Conservation (phyloP, 352 stramenopile genomes). For the Globisporangium alternatum region DNA sequence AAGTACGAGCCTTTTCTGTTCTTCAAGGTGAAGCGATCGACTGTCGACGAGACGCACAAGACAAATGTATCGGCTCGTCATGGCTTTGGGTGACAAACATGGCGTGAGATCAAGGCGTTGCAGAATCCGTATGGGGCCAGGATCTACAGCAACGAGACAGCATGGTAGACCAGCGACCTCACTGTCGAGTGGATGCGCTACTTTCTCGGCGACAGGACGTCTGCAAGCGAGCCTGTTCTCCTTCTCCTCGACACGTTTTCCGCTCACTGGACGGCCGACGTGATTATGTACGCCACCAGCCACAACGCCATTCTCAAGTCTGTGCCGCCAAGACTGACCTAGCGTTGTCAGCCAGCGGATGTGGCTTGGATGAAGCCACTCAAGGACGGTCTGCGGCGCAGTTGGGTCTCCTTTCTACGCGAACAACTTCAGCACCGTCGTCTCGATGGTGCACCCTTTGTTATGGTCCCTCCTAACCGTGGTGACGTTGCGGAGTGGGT, state of each 20-base stretch:
- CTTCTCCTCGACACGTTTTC: slow-evolving; percentile 30
- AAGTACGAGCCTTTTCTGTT: not conserved
- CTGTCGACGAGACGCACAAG: not conserved
- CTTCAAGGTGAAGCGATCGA: not conserved
- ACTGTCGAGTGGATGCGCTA: slow-evolving; percentile 19
- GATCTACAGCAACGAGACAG: slow-evolving; percentile 23
- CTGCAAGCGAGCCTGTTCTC: slow-evolving; percentile 16
- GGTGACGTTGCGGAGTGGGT: not conserved
- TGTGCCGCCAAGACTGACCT: slow-evolving; percentile 20
- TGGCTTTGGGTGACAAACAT: slow-evolving; percentile 23
- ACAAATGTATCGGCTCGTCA: slow-evolving; percentile 9
- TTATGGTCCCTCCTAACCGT: slow-evolving; percentile 2
- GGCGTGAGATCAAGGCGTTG: slow-evolving; percentile 17
- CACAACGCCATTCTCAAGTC: slow-evolving; percentile 26
- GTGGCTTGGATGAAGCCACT: slow-evolving; percentile 23
- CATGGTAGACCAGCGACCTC: slow-evolving; percentile 24
- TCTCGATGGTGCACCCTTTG: not conserved
- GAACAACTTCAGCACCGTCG: not conserved
- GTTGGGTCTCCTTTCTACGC: not conserved
- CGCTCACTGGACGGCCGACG: slow-evolving; percentile 27
- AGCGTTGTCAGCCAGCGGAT: slow-evolving; percentile 22
- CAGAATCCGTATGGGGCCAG: slow-evolving; percentile 8
- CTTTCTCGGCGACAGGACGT: slow-evolving; percentile 18
- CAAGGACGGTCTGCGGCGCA: slow-evolving; percentile 4
- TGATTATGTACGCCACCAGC: slow-evolving; percentile 16